These are phyloP conservation scores for Bipolaris bicolor DNA, from an alignment of 2,329 filamentous ascomycete genomes.

Conservation along the genomic window DNA sequence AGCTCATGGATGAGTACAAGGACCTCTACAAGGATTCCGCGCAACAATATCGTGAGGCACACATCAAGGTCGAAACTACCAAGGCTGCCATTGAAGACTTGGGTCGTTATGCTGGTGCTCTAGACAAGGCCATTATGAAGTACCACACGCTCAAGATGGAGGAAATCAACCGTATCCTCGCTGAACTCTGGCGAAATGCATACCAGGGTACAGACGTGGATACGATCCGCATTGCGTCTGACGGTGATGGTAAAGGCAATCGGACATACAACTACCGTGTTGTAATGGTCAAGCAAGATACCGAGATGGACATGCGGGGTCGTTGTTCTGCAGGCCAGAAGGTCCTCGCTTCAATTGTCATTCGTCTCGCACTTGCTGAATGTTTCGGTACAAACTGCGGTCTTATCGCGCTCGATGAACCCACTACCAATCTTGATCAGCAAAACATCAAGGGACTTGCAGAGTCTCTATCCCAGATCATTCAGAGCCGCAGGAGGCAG, in stretches of 20 bases:
- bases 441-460: constrained; percentile 95
- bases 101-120: constrained; percentile 77
- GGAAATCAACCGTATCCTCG: constrained; percentile 93
- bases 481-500: constrained; percentile 80
- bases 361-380: constrained; percentile 92
- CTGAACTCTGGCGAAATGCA: constrained; percentile 95
- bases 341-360: constrained; percentile 95
- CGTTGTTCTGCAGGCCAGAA: constrained; percentile 97
- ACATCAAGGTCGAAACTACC: constrained; percentile 89
- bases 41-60: constrained; percentile 79
- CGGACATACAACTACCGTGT: constrained; percentile 95
- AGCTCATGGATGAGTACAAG: constrained; percentile 79
- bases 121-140: constrained; percentile 97
- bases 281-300: constrained; percentile 96
- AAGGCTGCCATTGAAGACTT: constrained; percentile 93
- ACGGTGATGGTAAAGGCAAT: constrained; percentile 78
- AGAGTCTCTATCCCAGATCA: constrained; percentile 83
- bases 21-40: constrained; percentile 86
- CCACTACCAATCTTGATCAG: constrained; percentile 92
- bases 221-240: constrained; percentile 91
- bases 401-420: constrained; percentile 94
- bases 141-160: constrained; percentile 98
- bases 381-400: constrained; percentile 97
- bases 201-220: constrained; percentile 98
- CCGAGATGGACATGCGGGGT: constrained; percentile 99